Conservation (phyloP, 441 rosid species). For the Syzygium malaccense region DNA sequence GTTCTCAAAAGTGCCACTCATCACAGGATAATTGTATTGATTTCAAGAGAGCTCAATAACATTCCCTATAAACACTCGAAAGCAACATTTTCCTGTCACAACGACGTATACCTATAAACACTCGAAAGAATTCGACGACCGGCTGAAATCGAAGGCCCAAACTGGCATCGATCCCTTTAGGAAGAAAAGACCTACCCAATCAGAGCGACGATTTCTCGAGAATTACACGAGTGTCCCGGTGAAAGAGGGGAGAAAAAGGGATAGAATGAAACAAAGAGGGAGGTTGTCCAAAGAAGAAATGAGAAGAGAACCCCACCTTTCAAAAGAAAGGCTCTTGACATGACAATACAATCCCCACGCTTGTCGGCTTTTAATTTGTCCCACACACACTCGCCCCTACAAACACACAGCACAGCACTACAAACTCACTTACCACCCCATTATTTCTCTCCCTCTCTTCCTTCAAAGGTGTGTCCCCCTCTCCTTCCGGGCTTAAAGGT, state of each 20-base stretch:
- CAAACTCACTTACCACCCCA: background rate
- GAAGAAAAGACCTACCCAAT: background rate
- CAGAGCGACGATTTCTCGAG: background rate
- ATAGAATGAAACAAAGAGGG: background rate
- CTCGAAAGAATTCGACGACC: background rate
- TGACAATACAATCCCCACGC: background rate
- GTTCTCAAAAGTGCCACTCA: background rate
- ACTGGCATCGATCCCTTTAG: background rate
- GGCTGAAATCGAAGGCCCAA: background rate
- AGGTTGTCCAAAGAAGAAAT: background rate
- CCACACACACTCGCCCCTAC: background rate
- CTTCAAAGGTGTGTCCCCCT: background rate
- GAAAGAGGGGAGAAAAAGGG: background rate
- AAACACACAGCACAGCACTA: background rate
- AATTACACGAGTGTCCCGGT: background rate
- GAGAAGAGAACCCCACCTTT: background rate
- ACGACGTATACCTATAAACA: background rate
- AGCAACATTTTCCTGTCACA: background rate
- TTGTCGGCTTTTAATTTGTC: background rate
- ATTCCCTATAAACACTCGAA: no score
- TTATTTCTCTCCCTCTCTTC: background rate
- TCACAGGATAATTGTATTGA: background rate
- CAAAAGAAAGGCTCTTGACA: background rate
- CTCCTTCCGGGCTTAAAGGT: background rate
- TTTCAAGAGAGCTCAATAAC: background rate